phyloP scores from a whole-genome alignment of 768 basidiomycete genomes.

The Kwoniella newhampshirensis region DNA sequence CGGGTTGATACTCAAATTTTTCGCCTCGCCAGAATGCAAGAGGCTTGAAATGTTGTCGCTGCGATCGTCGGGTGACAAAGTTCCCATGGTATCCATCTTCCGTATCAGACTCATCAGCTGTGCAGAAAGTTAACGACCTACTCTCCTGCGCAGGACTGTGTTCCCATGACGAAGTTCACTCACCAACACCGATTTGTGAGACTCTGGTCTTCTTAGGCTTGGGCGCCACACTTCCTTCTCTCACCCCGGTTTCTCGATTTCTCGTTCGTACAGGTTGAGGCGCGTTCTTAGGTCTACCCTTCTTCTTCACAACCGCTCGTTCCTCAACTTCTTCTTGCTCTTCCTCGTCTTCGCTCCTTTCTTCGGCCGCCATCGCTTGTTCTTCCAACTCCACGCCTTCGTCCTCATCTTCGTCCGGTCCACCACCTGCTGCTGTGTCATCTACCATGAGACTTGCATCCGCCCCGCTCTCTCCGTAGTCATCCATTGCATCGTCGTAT shows the following conservation, averaged over 20 bases:
- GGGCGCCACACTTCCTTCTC: slow-evolving; percentile 9
- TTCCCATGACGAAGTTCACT: no score
- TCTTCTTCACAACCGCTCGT: slow-evolving; percentile 6
- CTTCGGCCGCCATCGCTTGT: slow-evolving; percentile 17
- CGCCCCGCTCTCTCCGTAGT: not conserved
- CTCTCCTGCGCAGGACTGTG: not conserved
- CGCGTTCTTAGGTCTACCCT: slow-evolving; percentile 16
- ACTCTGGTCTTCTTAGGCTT: slow-evolving; percentile 24
- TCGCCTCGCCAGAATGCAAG: slow-evolving; percentile 94
- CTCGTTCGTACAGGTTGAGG: slow-evolving; percentile 7
- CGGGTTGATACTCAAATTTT: slow-evolving; percentile 75
- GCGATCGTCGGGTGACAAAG: slow-evolving; percentile 67
- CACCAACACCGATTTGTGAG: slow-evolving; percentile 19
- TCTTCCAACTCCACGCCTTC: slow-evolving; percentile 30
- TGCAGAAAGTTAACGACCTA: not conserved
- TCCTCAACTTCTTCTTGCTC: slow-evolving; percentile 23
- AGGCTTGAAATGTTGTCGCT: slow-evolving; percentile 68
- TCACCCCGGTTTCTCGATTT: slow-evolving; percentile 7
- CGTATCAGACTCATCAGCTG: slow-evolving; percentile 15
- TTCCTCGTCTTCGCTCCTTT: slow-evolving; percentile 2
- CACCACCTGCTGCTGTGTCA: slow-evolving; percentile 13
- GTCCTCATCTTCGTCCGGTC: slow-evolving; percentile 23
- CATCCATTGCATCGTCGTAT: slow-evolving; percentile 8
- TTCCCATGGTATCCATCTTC: slow-evolving; percentile 33
- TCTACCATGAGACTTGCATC: slow-evolving; percentile 14